Conservation (phyloP, 768 basidiomycete genomes). For the Fomitopsis serialis region DNA sequence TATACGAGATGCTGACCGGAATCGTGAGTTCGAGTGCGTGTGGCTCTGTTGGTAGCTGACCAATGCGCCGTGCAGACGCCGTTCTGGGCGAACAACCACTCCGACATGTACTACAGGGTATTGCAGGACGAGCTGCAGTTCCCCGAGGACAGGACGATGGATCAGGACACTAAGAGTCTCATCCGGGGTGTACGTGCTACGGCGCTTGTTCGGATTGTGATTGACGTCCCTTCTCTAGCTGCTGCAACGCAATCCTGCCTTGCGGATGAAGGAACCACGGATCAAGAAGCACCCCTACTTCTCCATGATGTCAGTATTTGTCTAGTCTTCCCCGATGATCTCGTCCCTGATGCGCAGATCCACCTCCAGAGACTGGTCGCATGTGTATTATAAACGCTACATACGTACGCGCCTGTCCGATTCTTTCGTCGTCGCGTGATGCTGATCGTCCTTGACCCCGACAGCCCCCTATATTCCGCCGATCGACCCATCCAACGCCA, state of each 20-base stretch:
- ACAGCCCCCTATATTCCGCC: slow-evolving; percentile 90
- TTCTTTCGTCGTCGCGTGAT: no score
- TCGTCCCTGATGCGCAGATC: background rate
- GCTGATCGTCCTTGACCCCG: background rate
- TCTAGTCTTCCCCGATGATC: slow-evolving; percentile 2
- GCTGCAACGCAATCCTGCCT: slow-evolving; percentile 86
- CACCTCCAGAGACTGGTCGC: slow-evolving; percentile 75
- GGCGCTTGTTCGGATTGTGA: background rate
- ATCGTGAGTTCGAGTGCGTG: slow-evolving; percentile 55
- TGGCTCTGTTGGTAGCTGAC: slow-evolving; percentile 8
- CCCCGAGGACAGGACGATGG: slow-evolving; percentile 88
- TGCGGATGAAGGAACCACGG: slow-evolving; percentile 88
- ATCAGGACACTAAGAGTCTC: slow-evolving; percentile 91
- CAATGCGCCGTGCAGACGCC: slow-evolving; percentile 55
- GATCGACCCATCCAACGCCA: slow-evolving; percentile 85
- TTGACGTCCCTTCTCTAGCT: slow-evolving; percentile 42
- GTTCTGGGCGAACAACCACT: slow-evolving; percentile 89
- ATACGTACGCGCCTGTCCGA: slow-evolving; percentile 46
- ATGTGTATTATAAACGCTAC: slow-evolving; percentile 92
- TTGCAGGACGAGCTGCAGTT: slow-evolving; percentile 87
- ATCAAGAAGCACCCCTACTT: slow-evolving; percentile 96
- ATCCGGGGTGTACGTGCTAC: slow-evolving; percentile 76
- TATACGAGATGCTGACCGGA: slow-evolving; percentile 95
- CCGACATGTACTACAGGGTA: slow-evolving; percentile 92
- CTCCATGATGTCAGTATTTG: slow-evolving; percentile 72